A percentile compares a stretch with the other conserved stretches of the same genome.
Conservation (phyloP, 768 basidiomycete species). For the Boletales sp. region DNA sequence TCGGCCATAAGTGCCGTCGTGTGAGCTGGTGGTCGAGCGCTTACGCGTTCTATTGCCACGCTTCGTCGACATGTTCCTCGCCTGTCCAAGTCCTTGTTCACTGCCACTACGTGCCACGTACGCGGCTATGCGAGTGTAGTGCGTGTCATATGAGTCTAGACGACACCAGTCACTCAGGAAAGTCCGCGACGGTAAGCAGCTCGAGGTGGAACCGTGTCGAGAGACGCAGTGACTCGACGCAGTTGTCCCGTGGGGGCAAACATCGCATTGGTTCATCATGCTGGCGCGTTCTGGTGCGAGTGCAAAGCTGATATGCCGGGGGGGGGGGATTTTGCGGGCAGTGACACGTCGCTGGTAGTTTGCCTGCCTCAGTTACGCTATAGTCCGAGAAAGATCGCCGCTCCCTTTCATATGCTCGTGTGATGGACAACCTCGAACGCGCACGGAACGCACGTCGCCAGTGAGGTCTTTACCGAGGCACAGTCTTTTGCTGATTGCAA, state of each 20-base stretch:
- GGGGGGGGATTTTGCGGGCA: not conserved
- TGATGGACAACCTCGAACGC: conserved; percentile 16
- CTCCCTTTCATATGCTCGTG: too few species aligned
- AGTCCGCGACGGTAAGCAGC: not conserved
- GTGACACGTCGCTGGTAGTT: conserved; percentile 1
- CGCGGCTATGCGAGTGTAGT: conserved; percentile 16
- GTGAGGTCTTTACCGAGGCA: conserved; percentile 95
- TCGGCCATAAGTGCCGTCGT: not conserved
- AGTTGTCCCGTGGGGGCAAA: too few species aligned
- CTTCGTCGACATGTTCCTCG: conserved; percentile 22
- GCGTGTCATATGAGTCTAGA: conserved; percentile 23
- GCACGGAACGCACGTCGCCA: conserved; percentile 53
- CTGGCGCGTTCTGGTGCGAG: conserved; percentile 4
- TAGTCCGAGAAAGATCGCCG: too few species aligned
- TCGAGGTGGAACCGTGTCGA: too few species aligned
- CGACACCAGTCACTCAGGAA: conserved; percentile 26
- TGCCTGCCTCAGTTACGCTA: conserved; percentile 3
- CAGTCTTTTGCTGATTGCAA: conserved; percentile 96
- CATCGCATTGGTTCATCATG: too few species aligned
- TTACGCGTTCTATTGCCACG: conserved; percentile 15
- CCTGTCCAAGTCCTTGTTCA: conserved; percentile 1
- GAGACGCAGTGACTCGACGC: too few species aligned
- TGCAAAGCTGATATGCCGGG: conserved; percentile 11
- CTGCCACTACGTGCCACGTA: conserved; percentile 14
- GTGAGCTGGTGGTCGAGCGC: not conserved